phyloP scores from a whole-genome alignment of 2,329 filamentous ascomycete genomes.

The Orbilia javanica region DNA sequence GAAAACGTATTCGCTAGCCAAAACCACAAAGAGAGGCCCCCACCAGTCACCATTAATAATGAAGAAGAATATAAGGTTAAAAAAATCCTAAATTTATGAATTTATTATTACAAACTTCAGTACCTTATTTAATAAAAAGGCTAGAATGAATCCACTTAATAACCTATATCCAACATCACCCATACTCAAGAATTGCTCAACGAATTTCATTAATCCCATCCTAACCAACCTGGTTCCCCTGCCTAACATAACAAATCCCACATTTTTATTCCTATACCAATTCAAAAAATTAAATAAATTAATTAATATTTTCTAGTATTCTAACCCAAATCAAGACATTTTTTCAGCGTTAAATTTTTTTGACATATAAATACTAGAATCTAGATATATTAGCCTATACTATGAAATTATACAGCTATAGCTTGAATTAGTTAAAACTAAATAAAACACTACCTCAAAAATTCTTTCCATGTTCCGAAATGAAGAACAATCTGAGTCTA shows the following conservation, averaged over 20 bases:
- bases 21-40: too few species aligned
- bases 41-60: too few species aligned
- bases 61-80: too few species aligned
- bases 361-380: background rate
- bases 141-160: background rate
- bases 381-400: background rate
- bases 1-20: too few species aligned
- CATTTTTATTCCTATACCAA: background rate
- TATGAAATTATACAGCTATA: too few species aligned
- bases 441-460: too few species aligned
- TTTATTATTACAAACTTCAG: too few species aligned
- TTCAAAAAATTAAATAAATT: background rate
- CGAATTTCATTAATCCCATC: background rate
- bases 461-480: too few species aligned
- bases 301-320: conserved; percentile 8
- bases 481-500: too few species aligned
- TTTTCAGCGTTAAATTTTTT: background rate
- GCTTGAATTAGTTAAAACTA: too few species aligned
- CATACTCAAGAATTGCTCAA: background rate
- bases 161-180: background rate
- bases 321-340: background rate
- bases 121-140: background rate
- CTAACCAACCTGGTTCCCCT: background rate
- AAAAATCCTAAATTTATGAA: too few species aligned
- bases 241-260: background rate